Conservation (phyloP, 108 stramenopile species). For the Halocafeteria seosinensis region DNA sequence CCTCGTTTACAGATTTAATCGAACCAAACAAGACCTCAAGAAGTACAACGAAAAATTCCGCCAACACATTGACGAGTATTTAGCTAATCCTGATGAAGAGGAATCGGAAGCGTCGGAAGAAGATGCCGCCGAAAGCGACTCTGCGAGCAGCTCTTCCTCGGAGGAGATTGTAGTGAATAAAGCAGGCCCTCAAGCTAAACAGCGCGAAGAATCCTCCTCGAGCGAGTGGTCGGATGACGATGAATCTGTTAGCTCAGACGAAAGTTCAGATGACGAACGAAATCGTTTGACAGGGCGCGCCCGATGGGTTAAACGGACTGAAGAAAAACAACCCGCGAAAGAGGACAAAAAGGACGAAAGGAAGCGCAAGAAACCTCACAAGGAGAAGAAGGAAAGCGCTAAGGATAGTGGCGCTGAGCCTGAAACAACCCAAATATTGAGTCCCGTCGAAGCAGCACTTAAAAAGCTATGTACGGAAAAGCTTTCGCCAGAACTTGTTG, state of each 20-base stretch:
- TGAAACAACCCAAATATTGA: no score
- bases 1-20: constrained; percentile 36
- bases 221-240: constrained; percentile 18
- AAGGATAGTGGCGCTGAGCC: no score
- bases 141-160: constrained; percentile 13
- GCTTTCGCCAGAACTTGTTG: not conserved
- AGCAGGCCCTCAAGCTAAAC: no score
- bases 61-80: constrained; percentile 23
- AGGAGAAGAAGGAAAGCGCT: no score
- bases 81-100: constrained; percentile 7
- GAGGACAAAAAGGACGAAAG: constrained; percentile 6
- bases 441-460: not conserved
- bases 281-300: constrained; percentile 73
- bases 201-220: no score
- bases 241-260: constrained; percentile 32
- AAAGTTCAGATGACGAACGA: constrained; percentile 19
- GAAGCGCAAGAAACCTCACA: no score
- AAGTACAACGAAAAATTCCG: not conserved
- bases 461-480: not conserved
- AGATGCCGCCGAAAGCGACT: constrained; percentile 14
- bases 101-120: constrained; percentile 24
- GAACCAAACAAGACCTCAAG: not conserved
- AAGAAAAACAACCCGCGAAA: constrained; percentile 31
- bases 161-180: no score
- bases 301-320: constrained; percentile 57